These are phyloP conservation scores for Quercus agrifolia DNA, from an alignment of 306 rosid genomes.

Conservation along the genomic window DNA sequence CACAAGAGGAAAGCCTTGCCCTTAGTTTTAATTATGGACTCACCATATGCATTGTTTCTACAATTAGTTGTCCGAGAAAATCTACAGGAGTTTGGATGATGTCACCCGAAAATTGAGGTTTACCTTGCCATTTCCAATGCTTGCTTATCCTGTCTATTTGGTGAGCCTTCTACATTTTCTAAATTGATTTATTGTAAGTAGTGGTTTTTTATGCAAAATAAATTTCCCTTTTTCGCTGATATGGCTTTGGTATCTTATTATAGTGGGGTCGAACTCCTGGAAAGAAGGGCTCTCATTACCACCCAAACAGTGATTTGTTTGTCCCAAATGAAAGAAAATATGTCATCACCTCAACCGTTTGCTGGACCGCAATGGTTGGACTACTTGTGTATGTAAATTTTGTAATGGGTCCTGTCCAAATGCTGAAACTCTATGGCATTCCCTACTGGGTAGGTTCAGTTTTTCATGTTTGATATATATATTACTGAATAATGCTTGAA, in stretches of 20 bases:
- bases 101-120: slow-evolving; percentile 57
- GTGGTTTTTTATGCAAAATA: neutral
- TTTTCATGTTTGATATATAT: neutral
- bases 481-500: neutral
- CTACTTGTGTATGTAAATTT: slow-evolving; percentile 61
- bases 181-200: neutral
- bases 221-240: neutral
- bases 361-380: slow-evolving; percentile 90
- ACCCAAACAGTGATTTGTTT: slow-evolving; percentile 77
- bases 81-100: slow-evolving; percentile 53
- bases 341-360: slow-evolving; percentile 75
- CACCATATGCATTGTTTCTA: neutral
- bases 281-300: slow-evolving; percentile 83
- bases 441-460: slow-evolving; percentile 67
- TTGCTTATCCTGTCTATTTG: slow-evolving; percentile 89
- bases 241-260: slow-evolving; percentile 5
- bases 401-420: slow-evolving; percentile 78
- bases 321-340: slow-evolving; percentile 68
- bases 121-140: slow-evolving; percentile 85
- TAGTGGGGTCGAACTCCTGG: slow-evolving; percentile 96
- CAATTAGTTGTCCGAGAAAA: slow-evolving; percentile 63
- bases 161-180: slow-evolving; percentile 41
- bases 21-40: neutral
- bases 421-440: slow-evolving; percentile 82
- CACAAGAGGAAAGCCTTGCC: fast-evolving